Evolutionary conservation across 2,329 filamentous ascomycete genomes (phyloP), one percentile per base, ranked within the genome.

Genomic region (Diaporthe sp.): DNA sequence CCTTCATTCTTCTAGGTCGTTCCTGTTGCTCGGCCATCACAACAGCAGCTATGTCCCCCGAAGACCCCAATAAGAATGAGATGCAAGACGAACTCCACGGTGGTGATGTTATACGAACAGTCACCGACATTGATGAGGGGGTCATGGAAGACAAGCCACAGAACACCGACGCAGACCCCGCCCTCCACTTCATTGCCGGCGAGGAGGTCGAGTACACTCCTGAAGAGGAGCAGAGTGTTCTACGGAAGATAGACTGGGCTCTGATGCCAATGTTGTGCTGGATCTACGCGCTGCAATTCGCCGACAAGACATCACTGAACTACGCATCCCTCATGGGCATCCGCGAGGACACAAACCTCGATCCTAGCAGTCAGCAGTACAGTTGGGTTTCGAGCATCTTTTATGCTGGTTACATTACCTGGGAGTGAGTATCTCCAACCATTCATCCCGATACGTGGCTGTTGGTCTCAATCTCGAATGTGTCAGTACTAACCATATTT

Each of bases 201-300:
- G 50, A 52, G 33, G 35, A 40, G 67, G 33, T 55, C 5, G 47
- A 30, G 2, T 54, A 52, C 33, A 54, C 45, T 1, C 42, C 30
- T 0, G 30, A 70, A 25, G 67, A 52, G 33, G 50, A 57, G n/a
- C 22, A 40, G n/a, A 40, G 28, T 25, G 67, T 70, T 1, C 79
- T 93, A n/a, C 83, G 86, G 25, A 89, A 85, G 71, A 92, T 93
- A 75, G 92, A 93, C 80, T 88, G 85, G 86, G 88, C 91, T 79
- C 82, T 91, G 77, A 86, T 92, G 81, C 91, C 86, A 5, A 75
- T 86, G 74, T 85, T 88, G 84, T 89, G 82, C 72, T 85, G 77
- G 78, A 89, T 85, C 0, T 92, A 92, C 78, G 86, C 89, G n/a
- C 82, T 92, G 7, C 90, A 92, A 75, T 92, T 88, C 76, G 83